A percentile compares a stretch with the other conserved stretches of the same genome.
Evolutionary conservation across 75 land plant genomes (phyloP).

Genomic region (Isoetes taiwanensis): DNA sequence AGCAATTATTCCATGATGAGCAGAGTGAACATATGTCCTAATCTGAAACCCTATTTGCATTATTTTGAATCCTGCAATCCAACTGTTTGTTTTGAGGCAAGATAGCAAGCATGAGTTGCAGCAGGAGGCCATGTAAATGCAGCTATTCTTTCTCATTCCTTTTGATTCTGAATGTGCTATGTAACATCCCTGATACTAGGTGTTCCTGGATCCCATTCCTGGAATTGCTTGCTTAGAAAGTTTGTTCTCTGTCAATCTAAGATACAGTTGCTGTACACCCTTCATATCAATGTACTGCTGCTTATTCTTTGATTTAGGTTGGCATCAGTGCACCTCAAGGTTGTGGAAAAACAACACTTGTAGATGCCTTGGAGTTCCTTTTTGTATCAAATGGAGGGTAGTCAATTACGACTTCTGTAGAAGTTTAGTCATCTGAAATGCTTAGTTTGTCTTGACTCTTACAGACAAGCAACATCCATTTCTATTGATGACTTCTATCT

Average conservation of each 20-base stretch:
- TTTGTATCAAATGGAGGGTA: conserved; percentile 63
- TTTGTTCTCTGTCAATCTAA: background rate
- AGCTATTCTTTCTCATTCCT: background rate
- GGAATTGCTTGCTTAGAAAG: background rate
- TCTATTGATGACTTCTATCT: conserved; percentile 97
- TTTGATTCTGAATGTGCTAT: background rate
- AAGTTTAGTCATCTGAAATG: background rate
- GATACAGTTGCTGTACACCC: background rate
- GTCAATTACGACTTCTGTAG: background rate
- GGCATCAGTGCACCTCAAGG: conserved; percentile 98
- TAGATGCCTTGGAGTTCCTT: conserved; percentile 72
- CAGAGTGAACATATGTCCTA: too few species aligned
- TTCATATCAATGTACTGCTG: too few species aligned
- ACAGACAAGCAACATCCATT: conserved; percentile 58
- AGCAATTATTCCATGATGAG: too few species aligned
- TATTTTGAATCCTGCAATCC: too few species aligned
- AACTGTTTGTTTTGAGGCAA: too few species aligned
- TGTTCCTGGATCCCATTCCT: background rate
- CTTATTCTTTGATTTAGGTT: too few species aligned
- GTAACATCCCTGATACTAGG: background rate
- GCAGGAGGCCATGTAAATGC: too few species aligned
- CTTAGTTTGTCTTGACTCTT: background rate
- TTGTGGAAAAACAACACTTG: conserved; percentile 94
- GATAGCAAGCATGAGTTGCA: too few species aligned
- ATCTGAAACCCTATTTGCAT: too few species aligned